phyloP scores from a whole-genome alignment of 1,284 basidiomycete species.

The Somion occarium region DNA sequence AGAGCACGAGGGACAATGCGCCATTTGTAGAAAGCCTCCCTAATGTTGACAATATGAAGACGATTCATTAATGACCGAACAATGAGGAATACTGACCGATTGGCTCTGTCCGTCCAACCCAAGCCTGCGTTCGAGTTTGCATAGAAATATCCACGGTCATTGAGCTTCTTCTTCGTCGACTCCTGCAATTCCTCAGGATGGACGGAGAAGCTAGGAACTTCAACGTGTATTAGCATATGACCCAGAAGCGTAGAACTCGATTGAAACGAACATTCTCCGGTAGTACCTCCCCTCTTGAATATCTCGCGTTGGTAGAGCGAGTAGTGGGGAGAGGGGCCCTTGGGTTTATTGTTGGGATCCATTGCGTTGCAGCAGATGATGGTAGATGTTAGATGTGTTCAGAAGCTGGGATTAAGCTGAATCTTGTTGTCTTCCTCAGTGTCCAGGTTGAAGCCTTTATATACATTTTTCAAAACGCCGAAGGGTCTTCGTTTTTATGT shows the following conservation, averaged over 20 bases:
- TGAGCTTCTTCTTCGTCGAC: constrained; percentile 47
- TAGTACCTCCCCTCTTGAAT: constrained; percentile 41
- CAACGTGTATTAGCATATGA: not conserved
- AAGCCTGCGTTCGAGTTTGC: constrained; percentile 55
- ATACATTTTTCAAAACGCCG: no score
- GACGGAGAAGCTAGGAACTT: constrained; percentile 36
- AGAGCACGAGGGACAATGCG: constrained; percentile 54
- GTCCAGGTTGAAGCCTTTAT: no score
- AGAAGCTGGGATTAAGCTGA: no score
- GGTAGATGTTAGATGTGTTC: not conserved
- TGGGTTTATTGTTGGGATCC: constrained; percentile 50
- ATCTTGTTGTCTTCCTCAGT: no score
- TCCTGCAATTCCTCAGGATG: constrained; percentile 47
- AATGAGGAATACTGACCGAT: constrained; percentile 34
- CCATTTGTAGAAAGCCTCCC: constrained; percentile 47
- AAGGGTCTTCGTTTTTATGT: no score
- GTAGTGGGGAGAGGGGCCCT: constrained; percentile 50
- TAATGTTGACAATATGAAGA: constrained; percentile 10
- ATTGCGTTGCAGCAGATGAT: constrained; percentile 20
- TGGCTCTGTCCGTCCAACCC: constrained; percentile 51
- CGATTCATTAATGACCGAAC: not conserved
- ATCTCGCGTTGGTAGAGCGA: constrained; percentile 51
- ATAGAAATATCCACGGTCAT: constrained; percentile 48
- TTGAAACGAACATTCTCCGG: constrained; percentile 33
- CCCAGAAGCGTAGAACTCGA: not conserved